Base-by-base conservation (phyloP, 495 filamentous ascomycete genomes). In the Aspergillus incahuasiensis region DNA sequence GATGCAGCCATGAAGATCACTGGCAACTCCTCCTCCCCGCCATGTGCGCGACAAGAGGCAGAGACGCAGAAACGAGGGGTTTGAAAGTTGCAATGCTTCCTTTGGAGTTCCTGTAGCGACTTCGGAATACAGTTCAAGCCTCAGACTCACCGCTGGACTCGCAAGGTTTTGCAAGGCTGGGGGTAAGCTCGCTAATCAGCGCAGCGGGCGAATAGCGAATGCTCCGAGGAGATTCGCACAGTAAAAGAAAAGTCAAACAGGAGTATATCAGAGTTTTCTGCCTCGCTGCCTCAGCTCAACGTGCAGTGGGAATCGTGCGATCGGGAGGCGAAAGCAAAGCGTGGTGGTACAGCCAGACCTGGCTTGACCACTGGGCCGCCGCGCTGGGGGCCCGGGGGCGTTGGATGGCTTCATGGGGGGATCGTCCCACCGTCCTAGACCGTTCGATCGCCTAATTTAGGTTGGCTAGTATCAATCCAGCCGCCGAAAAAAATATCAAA, bases 391-490 rank as follows among this genome's bases (percentile, higher is more conserved):
- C 20, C 22, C 21, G 56, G 49, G 56, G 52, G 54, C 49, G 50
- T 22, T 61, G 53, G 57, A 55, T 62, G 59, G 62, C 32, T 55
- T 48, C 49, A 44, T 50, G 55, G 13, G 32, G 34, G 25, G 54
- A 62, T 65, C 56, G 62, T 61, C 54, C 59, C 62, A 63, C 56
- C 39, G 58, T 65, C 62, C 62, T 48, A 65, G 62, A 62, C 62
- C 59, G 62, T 65, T 65, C 62, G 62, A 65, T 65, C 62, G 59
- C 59, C 62, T 65, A 62, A 56, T 60, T 65, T 62, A 65, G 59
- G 62, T 65, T 62, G 56, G 47, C 18, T 28, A 56, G 52, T 50
- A 50, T 49, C 38, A 21, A 44, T 21, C 25, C 34, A 44, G 45
- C 24, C 25, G 45, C 24, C 18, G 16, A 8, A 19, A 20, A 43